Evolutionary conservation across 1,284 basidiomycete genomes (phyloP), one percentile per base, ranked within the genome.

Genomic region (Porogramme epimiltina): DNA sequence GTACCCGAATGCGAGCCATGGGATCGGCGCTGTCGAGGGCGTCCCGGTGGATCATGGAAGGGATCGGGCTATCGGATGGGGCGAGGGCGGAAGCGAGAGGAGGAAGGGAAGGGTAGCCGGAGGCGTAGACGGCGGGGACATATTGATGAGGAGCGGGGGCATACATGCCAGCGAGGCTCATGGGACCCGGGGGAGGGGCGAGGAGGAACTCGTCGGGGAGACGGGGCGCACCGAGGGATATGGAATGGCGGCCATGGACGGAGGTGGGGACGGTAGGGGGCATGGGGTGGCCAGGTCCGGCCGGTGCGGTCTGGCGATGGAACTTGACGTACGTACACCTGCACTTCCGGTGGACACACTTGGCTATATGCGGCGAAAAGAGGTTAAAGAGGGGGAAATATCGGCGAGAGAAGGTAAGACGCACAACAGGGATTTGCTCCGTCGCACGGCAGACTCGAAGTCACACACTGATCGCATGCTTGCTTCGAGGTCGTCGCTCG

Each of bases 251-350:
- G 46, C 54, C 47, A 25, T 61, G 53, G 31, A 53, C 50, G 22
- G 38, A 41, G 38, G 58, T 60, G 47, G 58, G 49, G 28, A 66
- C 50, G 15, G 61, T 51, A 18, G 61, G 59, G 37, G 68, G 70
- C 20, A 70, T 51, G 6, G 69, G 70, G 43, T 81, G 87, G 16
- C 87, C 87, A 16, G 87, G 87, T 6, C 87, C 87, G 8, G 79
- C 76, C 18, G 88, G 87, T 0, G 87, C 87, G 0, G 88, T 89
- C 62, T 90, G 89, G n/a, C 85, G 80, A 64, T 89, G 87, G 62
- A 91, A 90, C 64, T 93, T 93, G 71, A 90, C 84, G 66, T 87
- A 94, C 0, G 89, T 91, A 71, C 92, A 95, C 3, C 84, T 77
- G 52, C 77, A 79, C 65, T 90, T 90, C 42, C 88, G 82, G 58